These are phyloP conservation scores for Lactarius evosmus DNA, from an alignment of 768 basidiomycete species.

Conservation along the genomic window DNA sequence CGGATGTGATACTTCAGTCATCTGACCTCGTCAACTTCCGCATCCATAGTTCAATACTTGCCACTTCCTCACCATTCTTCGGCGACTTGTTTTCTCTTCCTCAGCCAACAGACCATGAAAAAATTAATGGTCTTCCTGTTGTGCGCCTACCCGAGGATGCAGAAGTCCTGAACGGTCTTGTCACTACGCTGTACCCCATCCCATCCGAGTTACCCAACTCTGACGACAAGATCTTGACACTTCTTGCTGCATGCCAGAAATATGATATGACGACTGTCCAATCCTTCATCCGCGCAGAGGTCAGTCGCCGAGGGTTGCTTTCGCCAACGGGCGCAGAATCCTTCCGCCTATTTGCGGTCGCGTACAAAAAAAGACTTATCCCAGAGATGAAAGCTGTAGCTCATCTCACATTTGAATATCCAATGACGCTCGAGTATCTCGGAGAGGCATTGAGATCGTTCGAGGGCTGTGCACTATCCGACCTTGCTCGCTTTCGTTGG, in stretches of 20 bases:
- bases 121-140: neutral
- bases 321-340: neutral
- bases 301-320: neutral
- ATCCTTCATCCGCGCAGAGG: neutral
- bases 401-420: neutral
- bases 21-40: constrained; percentile 4
- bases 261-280: constrained; percentile 11
- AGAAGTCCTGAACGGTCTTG: constrained; percentile 8
- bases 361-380: neutral
- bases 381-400: constrained; percentile 1
- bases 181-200: constrained; percentile 8
- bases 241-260: constrained; percentile 11
- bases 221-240: neutral
- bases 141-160: neutral
- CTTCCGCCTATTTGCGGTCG: constrained; percentile 9
- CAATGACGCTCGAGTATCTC: neutral
- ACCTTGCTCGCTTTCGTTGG: neutral
- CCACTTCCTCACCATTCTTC: neutral
- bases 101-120: neutral
- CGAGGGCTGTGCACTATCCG: neutral
- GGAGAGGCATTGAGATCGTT: constrained; percentile 24
- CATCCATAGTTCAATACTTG: neutral
- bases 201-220: neutral
- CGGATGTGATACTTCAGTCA: constrained; percentile 8
- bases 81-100: constrained; percentile 7